Evolutionary conservation across 106 monocot genomes (phyloP).

Genomic region (Allium fistulosum): DNA sequence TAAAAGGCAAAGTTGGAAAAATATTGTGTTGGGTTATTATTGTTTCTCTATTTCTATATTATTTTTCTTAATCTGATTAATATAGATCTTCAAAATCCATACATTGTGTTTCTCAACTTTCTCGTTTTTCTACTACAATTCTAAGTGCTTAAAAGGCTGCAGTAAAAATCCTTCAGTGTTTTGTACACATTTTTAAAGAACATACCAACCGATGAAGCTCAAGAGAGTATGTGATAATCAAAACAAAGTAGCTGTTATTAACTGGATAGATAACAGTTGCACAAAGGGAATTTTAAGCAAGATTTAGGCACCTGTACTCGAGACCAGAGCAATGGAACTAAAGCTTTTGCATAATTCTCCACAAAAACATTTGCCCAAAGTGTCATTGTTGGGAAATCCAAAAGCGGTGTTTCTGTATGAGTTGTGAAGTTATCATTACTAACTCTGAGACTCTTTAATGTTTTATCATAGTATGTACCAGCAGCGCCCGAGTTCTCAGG

Average conservation of each 20-base stretch:
- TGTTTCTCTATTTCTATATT: too few relatives aligned
- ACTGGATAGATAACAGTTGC: too few relatives aligned
- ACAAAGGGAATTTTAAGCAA: too few relatives aligned
- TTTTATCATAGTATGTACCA: slow-evolving; percentile 74
- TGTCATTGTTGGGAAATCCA: slow-evolving; percentile 64
- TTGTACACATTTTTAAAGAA: too few relatives aligned
- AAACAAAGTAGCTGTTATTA: too few relatives aligned
- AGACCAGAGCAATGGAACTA: slow-evolving; percentile 93
- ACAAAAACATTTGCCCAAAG: slow-evolving; percentile 94
- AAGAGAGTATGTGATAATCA: too few relatives aligned
- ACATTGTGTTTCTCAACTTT: background rate
- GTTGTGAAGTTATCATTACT: slow-evolving; percentile 86
- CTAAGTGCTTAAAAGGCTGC: background rate
- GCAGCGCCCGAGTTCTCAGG: slow-evolving; percentile 85
- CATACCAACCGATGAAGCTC: too few relatives aligned
- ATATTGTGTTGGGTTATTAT: too few relatives aligned
- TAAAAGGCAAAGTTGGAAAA: too few relatives aligned
- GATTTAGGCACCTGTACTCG: slow-evolving; percentile 72
- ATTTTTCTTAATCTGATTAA: too few relatives aligned
- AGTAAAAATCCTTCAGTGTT: too few relatives aligned
- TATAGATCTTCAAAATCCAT: too few relatives aligned
- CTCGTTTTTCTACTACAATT: background rate
- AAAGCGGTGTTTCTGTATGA: slow-evolving; percentile 79
- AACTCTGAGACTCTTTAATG: slow-evolving; percentile 71
- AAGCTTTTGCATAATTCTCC: slow-evolving; percentile 70